Evolutionary conservation across 768 basidiomycete species (phyloP), one percentile per base, ranked within the genome.

Genomic region (Mrakia hoshinonis): DNA sequence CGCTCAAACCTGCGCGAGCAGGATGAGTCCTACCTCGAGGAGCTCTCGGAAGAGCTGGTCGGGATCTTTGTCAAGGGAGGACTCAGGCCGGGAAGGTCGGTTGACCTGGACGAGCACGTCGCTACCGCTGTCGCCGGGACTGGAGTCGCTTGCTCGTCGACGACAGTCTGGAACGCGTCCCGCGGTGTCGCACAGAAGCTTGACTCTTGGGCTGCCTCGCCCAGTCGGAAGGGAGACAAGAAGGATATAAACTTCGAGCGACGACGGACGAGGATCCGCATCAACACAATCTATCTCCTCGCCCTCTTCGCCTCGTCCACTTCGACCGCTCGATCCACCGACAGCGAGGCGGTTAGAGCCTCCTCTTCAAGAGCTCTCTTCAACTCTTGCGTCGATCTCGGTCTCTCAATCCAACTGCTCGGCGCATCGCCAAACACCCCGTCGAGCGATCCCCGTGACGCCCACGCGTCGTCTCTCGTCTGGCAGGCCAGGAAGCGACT

Each of bases 401-500:
- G 69, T 11, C 22, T 36, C 15, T 24, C 24, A 5, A 36, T 64
- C 20, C 5, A 10, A 0, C 48, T 70, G 49, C 24, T 43, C 38
- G 69, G 69, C 47, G 61, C 62, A n/a, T 47, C 47, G 11, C 64
- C 62, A 1, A 26, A 22, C n/a, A 62, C 9, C 13, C n/a, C 62
- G 38, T 26, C 60, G 46, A 15, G 29, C 58, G 58, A 47, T 6
- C 22, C 34, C 20, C 49, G 43, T 7, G 61, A 52, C 36, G 46
- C 47, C 7, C 69, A 70, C 49, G 49, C 49, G 34, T 52, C 48
- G 26, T 39, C 48, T 1, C 69, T 70, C 49, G 39, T 70, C 48
- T 70, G 69, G 69, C 63, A 70, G 38, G 13, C 46, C 2, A 61
- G 69, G 22, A 60, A 61, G 38, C 61, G 69, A 39, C 69, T 70